Evolutionary conservation across 768 basidiomycete species (phyloP), one percentile per base, ranked within the genome.

Genomic region (Scleroderma citrinum): DNA sequence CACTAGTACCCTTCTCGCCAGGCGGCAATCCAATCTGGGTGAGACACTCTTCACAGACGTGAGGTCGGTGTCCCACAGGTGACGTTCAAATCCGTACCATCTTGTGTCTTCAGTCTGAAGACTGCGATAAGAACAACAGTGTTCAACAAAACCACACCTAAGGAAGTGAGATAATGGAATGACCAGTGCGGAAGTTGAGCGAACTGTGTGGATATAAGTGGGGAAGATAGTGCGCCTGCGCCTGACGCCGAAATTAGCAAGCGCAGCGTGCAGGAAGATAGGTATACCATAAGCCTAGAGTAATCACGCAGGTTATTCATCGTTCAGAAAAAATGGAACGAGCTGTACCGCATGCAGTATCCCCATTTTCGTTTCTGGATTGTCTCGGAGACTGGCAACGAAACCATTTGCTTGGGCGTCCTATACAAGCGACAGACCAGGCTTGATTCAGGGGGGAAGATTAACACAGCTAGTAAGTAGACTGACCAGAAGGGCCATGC

Each of bases 181-280:
- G 82, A 86, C 91, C 90, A 92, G 30, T 69, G 74, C 0, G 54
- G 63, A 20, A 78, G 57, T 48, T 80, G 78, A 0, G 87, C 73
- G 55, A 94, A 93, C 49, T 91, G 86, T 0, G 92, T 94, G 0
- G 91, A 77, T 0, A 85, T 80, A 16, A 94, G 74, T 3, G 92
- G 92, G 0, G 90, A 65, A 7, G 70, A 70, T 10, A 87, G 68
- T 2, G 85, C 85, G 2, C 86, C 86, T 0, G 75, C 67, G 17
- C 86, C 85, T 87, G 56, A 17, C n/a, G 13, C 32, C 4, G 26
- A 32, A 14, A 19, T 17, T 8, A 48, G n/a, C 20, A n/a, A n/a
- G 39, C 19, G 34, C 3, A 5, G 50, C 10, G 1, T 24, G 17
- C 36, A 3, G 6, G n/a, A 48, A 16, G 10, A 45, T 10, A 32